Evolutionary conservation across 176 grass and related monocot genomes (phyloP).

Genomic region (Eremochloa ophiuroides): DNA sequence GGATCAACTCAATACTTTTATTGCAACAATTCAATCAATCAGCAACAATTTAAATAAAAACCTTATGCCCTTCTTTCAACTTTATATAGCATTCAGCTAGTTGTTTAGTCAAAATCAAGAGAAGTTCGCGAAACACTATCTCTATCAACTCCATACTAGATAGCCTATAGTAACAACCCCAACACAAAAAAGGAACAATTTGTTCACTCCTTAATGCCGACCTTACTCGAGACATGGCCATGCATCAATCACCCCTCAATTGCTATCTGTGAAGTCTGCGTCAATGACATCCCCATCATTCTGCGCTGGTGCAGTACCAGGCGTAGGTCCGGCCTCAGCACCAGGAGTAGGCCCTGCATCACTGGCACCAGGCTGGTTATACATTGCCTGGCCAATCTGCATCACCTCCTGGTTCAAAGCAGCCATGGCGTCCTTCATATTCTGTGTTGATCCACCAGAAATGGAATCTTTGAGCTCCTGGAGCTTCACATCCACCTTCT

Average conservation of each 20-base stretch:
- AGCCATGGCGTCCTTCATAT: slow-evolving; percentile 84
- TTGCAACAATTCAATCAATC: neutral
- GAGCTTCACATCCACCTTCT: slow-evolving; percentile 78
- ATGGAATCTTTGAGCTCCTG: slow-evolving; percentile 86
- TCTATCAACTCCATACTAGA: slow-evolving; percentile 16
- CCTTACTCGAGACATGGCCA: neutral
- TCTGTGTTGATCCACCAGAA: slow-evolving; percentile 69
- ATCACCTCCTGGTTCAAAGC: slow-evolving; percentile 95
- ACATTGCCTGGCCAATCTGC: slow-evolving; percentile 92
- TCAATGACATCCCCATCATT: slow-evolving; percentile 89
- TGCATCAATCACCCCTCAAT: slow-evolving; percentile 32
- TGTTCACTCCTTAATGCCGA: slow-evolving; percentile 21
- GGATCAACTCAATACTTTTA: neutral
- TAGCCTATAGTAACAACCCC: slow-evolving; percentile 18
- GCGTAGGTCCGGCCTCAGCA: slow-evolving; percentile 43
- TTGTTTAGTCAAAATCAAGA: slow-evolving; percentile 20
- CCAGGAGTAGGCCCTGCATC: slow-evolving; percentile 46
- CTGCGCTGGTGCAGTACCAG: slow-evolving; percentile 44
- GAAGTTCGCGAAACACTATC: slow-evolving; percentile 8
- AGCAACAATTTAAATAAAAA: slow-evolving; percentile 30
- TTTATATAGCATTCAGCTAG: slow-evolving; percentile 4
- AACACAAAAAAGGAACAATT: slow-evolving; percentile 30
- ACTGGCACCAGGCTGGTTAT: slow-evolving; percentile 64
- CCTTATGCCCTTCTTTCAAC: neutral
- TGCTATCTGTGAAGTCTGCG: slow-evolving; percentile 90